A percentile compares a stretch with the other conserved stretches of the same genome.
Conservation (phyloP, 805 yeast species). For the Metschnikowia sp. region DNA sequence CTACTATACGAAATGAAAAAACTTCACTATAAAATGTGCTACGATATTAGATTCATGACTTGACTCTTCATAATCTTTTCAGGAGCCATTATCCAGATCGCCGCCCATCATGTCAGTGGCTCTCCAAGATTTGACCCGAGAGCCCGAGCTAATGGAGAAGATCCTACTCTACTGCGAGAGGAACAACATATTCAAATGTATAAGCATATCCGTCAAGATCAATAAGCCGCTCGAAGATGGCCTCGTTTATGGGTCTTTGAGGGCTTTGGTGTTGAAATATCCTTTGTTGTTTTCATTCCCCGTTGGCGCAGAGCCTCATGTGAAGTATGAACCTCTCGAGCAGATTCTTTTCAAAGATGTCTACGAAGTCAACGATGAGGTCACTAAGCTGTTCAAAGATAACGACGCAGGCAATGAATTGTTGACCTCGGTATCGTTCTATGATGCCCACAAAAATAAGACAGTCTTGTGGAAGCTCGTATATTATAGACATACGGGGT, state of each 20-base stretch:
- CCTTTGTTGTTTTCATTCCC: slow-evolving; percentile 9
- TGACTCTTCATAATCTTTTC: not conserved
- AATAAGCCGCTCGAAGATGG: slow-evolving; percentile 2
- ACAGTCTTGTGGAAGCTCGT: slow-evolving; percentile 8
- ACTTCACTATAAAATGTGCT: too few relatives aligned
- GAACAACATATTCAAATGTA: slow-evolving; percentile 5
- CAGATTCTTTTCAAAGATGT: slow-evolving; percentile 7
- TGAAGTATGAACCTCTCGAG: slow-evolving; percentile 8
- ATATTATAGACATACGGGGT: slow-evolving; percentile 5
- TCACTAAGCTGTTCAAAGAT: slow-evolving; percentile 1
- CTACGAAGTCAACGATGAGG: not conserved
- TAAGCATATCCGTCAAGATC: slow-evolving; percentile 9
- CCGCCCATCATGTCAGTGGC: slow-evolving; percentile 1
- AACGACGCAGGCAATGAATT: not conserved
- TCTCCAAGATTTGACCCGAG: slow-evolving; percentile 6
- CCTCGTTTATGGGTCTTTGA: slow-evolving; percentile 6
- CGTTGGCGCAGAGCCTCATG: slow-evolving; percentile 6
- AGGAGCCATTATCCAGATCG: not conserved
- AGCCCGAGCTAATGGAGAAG: slow-evolving; percentile 7
- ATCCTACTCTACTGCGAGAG: slow-evolving; percentile 8
- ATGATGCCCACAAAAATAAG: not conserved
- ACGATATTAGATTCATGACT: not conserved
- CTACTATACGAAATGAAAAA: too few relatives aligned
- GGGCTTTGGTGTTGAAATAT: slow-evolving; percentile 9
- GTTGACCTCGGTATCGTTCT: slow-evolving; percentile 1